Conservation (phyloP, 164 flowering plant species). For the Liquidambar formosana region DNA sequence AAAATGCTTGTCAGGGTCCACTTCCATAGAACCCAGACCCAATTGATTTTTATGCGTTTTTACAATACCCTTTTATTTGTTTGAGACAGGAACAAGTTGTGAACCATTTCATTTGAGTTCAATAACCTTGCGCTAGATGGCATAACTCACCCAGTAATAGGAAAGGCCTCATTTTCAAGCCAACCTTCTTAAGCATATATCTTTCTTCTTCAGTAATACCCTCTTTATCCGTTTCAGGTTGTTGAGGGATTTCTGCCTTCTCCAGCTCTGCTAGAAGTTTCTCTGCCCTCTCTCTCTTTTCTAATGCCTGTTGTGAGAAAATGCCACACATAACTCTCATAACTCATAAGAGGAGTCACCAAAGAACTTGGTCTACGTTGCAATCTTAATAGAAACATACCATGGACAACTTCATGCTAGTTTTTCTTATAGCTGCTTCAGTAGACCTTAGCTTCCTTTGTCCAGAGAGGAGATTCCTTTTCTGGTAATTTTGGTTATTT, state of each 20-base stretch:
- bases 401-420: conserved; percentile 53
- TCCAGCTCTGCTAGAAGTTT: conserved; percentile 70
- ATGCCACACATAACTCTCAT: conserved; percentile 2
- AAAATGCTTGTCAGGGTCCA: conserved; percentile 2
- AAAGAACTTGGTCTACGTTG: no score
- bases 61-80: background rate
- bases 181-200: conserved; percentile 90
- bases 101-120: conserved; percentile 1
- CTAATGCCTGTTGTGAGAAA: conserved; percentile 53
- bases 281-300: conserved; percentile 78
- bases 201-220: conserved; percentile 92
- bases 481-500: conserved; percentile 22
- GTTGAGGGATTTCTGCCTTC: conserved; percentile 35
- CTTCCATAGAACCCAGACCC: background rate
- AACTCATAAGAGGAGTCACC: no score
- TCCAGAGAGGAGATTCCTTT: conserved; percentile 14
- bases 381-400: conserved; percentile 37
- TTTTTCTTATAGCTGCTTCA: conserved; percentile 38
- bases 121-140: background rate
- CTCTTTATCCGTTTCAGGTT: conserved; percentile 66
- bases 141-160: conserved; percentile 69
- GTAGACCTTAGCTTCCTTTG: conserved; percentile 27
- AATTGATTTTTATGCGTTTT: background rate
- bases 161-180: conserved; percentile 85
- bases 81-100: background rate